A percentile compares a stretch with the other conserved stretches of the same genome.
Conservation (phyloP, 2,329 filamentous ascomycete species). For the Talaromyces rugulosus region DNA sequence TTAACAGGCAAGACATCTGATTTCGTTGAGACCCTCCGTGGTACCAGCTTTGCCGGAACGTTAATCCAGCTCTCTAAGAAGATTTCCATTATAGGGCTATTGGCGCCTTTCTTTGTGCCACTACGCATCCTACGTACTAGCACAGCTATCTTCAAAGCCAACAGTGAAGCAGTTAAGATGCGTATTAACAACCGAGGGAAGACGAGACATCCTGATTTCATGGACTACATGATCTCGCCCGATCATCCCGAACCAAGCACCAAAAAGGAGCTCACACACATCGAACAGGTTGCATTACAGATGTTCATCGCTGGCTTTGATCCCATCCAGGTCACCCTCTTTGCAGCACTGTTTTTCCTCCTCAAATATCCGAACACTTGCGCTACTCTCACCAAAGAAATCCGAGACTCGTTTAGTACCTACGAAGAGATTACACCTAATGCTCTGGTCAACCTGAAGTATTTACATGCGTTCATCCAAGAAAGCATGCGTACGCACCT, state of each 20-base stretch:
- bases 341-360: not conserved
- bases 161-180: not conserved
- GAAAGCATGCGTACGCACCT: not conserved
- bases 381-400: not conserved
- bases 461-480: not conserved
- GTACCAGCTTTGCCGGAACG: slow-evolving; percentile 1
- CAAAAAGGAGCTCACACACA: not conserved
- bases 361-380: not conserved
- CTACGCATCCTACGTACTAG: not conserved
- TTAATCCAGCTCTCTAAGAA: not conserved
- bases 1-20: not conserved
- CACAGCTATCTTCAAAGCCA: not conserved
- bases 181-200: not conserved
- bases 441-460: not conserved
- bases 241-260: not conserved
- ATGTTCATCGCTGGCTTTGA: not conserved
- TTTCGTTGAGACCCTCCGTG: not conserved
- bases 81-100: not conserved
- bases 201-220: not conserved
- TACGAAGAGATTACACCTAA: not conserved
- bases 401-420: not conserved
- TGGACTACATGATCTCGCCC: not conserved
- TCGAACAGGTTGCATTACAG: not conserved
- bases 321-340: not conserved
- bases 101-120: not conserved